These are phyloP conservation scores for Botrytis tulipae DNA, from an alignment of 2,329 filamentous ascomycete genomes.

Conservation along the genomic window DNA sequence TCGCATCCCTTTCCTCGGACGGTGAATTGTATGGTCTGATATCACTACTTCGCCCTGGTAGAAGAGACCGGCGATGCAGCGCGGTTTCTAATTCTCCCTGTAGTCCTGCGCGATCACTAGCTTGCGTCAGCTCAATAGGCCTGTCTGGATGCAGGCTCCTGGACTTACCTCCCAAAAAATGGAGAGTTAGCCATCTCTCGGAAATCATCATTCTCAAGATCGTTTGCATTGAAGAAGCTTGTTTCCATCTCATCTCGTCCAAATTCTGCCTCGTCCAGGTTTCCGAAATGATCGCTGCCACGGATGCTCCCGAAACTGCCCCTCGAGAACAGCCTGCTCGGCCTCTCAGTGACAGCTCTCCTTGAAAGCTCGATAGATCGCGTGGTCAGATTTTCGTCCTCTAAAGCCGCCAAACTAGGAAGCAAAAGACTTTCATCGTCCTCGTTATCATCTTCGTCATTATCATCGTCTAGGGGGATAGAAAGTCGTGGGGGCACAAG, in stretches of 20 bases:
- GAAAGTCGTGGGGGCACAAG: constrained; percentile 55
- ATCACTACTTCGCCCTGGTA: constrained; percentile 34
- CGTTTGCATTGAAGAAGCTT: constrained; percentile 33
- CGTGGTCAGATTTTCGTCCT: constrained; percentile 58
- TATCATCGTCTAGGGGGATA: constrained; percentile 51
- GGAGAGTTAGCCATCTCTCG: constrained; percentile 24
- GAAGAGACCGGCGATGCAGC: constrained; percentile 25
- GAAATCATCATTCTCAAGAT: constrained; percentile 29
- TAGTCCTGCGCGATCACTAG: constrained; percentile 13
- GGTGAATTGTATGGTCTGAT: constrained; percentile 32
- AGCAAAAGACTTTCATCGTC: constrained; percentile 48
- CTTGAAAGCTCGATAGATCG: constrained; percentile 60
- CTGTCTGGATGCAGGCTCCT: not conserved
- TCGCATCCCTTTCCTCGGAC: constrained; percentile 37
- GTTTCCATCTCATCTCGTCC: constrained; percentile 33
- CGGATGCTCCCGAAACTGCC: constrained; percentile 50
- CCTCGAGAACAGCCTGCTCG: constrained; percentile 46
- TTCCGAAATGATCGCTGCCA: constrained; percentile 52
- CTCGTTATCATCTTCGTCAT: constrained; percentile 52
- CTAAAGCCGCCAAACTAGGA: constrained; percentile 52
- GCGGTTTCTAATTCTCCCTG: not conserved
- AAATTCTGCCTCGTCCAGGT: constrained; percentile 33
- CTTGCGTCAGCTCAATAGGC: not conserved
- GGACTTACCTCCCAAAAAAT: constrained; percentile 27
- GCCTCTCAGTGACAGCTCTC: constrained; percentile 49